Conservation (phyloP, 2,329 filamentous ascomycete species). For the Ophiosphaerella narmari region DNA sequence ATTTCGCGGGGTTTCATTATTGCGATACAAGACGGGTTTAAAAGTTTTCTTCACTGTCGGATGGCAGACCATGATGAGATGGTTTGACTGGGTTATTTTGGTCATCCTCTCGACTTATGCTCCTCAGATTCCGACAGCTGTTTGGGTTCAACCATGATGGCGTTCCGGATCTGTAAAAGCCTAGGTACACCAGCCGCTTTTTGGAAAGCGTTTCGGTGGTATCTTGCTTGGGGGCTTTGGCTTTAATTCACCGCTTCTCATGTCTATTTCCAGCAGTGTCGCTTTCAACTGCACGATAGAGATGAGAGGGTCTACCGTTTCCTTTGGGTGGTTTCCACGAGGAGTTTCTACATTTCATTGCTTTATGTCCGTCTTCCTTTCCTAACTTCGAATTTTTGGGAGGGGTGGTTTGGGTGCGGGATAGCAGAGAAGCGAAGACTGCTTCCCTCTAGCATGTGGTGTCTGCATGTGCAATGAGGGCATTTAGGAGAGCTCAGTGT, state of each 20-base stretch:
- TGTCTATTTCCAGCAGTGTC: conserved; percentile 15
- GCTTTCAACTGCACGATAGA: conserved; percentile 16
- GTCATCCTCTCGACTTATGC: conserved; percentile 1
- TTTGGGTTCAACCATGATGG: conserved; percentile 25
- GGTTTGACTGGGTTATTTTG: conserved; percentile 5
- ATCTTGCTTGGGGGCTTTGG: conserved; percentile 8
- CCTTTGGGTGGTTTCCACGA: background rate
- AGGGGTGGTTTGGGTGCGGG: conserved; percentile 11
- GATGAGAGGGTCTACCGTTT: conserved; percentile 9
- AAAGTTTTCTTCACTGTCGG: conserved; percentile 36
- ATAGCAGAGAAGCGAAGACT: conserved; percentile 3
- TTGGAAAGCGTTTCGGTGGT: conserved; percentile 23
- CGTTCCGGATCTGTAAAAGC: conserved; percentile 31
- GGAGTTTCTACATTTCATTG: conserved; percentile 8
- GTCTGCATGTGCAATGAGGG: conserved; percentile 18
- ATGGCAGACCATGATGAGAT: conserved; percentile 14
- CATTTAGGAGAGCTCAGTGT: conserved; percentile 24
- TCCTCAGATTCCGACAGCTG: background rate
- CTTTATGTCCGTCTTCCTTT: conserved; percentile 15
- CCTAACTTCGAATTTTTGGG: conserved; percentile 2
- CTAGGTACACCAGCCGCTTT: conserved; percentile 23
- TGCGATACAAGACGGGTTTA: conserved; percentile 27
- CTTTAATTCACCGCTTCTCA: conserved; percentile 11
- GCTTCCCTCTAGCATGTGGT: conserved; percentile 35
- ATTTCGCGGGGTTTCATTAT: conserved; percentile 41